Conservation (phyloP, 2,329 filamentous ascomycete species). For the Talaromyces sp. region DNA sequence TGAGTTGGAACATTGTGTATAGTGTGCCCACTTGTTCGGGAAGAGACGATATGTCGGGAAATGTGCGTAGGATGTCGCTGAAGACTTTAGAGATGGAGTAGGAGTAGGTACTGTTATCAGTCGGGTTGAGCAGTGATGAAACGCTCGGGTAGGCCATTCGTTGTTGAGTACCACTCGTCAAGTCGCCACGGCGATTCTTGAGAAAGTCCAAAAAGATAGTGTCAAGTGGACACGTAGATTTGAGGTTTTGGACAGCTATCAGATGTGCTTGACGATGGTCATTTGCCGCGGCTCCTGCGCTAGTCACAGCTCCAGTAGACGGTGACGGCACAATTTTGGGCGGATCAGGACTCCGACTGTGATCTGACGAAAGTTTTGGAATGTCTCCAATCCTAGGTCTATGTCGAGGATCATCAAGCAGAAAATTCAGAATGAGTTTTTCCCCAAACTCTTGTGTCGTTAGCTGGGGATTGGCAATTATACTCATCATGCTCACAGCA, state of each 20-base stretch:
- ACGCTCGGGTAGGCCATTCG: slow-evolving; percentile 78
- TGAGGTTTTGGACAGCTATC: slow-evolving; percentile 55
- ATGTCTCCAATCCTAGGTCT: slow-evolving; percentile 52
- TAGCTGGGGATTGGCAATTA: slow-evolving; percentile 29
- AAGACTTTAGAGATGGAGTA: slow-evolving; percentile 82
- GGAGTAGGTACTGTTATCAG: slow-evolving; percentile 53
- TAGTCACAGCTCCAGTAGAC: neutral
- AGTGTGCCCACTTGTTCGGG: slow-evolving; percentile 79
- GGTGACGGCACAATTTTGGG: slow-evolving; percentile 23
- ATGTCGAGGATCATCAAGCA: slow-evolving; percentile 60
- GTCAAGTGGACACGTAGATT: slow-evolving; percentile 73
- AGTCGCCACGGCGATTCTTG: slow-evolving; percentile 61
- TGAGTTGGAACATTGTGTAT: slow-evolving; percentile 81
- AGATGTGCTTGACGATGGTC: slow-evolving; percentile 34
- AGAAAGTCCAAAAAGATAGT: slow-evolving; percentile 76
- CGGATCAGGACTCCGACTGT: slow-evolving; percentile 26
- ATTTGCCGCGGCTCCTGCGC: slow-evolving; percentile 15
- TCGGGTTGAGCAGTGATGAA: slow-evolving; percentile 70
- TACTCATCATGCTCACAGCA: slow-evolving; percentile 6
- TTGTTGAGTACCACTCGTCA: slow-evolving; percentile 58
- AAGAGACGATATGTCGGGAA: slow-evolving; percentile 71
- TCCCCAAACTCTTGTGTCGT: slow-evolving; percentile 59
- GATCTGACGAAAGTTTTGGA: slow-evolving; percentile 22
- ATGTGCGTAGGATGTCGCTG: slow-evolving; percentile 79
- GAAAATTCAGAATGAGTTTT: slow-evolving; percentile 67